Base-by-base conservation (phyloP, 148 eudicot genomes). In the Rheum nobile region DNA sequence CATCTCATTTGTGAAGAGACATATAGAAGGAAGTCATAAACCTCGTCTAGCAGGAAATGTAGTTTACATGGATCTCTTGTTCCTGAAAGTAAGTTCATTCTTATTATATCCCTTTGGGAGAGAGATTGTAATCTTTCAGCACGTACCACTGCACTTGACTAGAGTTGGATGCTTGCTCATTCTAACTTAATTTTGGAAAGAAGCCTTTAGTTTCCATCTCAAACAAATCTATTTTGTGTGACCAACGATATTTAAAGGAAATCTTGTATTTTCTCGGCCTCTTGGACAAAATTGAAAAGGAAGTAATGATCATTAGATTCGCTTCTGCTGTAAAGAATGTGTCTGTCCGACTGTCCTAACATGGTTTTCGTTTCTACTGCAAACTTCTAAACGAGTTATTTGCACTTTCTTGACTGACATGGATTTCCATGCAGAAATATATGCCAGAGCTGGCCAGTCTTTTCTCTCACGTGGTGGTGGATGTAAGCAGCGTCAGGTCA, bases 361-460 rank as follows among this genome's bases (percentile, higher is more conserved):
- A n/a, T n/a, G n/a, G n/a, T n/a, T n/a, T n/a, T n/a, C n/a, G n/a
- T n/a, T n/a, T n/a, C n/a, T n/a, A n/a, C n/a, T n/a, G n/a, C n/a
- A n/a, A n/a, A n/a, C n/a, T n/a, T n/a, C n/a, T n/a, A n/a, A n/a
- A n/a, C n/a, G n/a, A n/a, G n/a, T n/a, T n/a, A n/a, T n/a, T n/a
- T n/a, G n/a, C n/a, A n/a, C n/a, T 1, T 59, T 47, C 73, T 71
- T 52, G 3, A 65, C 70, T 65, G 70, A 65, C 70, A 65, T 31
- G 8, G 41, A 10, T 34, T 65, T 34, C 31, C 39, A 59, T 77
- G 88, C 97, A 95, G 98, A 95, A 88, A 75, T 95, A 90, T 80
- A 95, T 95, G 98, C 98, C 98, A 11, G 86, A 87, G 21, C 84
- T 95, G 86, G 98, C 98, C 29, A 79, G 82, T 59, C 81, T 95